Percentiles rank a stretch among this genome's conserved stretches.
Conservation (phyloP, 1,139 yeast species). For the Candida sojae region DNA sequence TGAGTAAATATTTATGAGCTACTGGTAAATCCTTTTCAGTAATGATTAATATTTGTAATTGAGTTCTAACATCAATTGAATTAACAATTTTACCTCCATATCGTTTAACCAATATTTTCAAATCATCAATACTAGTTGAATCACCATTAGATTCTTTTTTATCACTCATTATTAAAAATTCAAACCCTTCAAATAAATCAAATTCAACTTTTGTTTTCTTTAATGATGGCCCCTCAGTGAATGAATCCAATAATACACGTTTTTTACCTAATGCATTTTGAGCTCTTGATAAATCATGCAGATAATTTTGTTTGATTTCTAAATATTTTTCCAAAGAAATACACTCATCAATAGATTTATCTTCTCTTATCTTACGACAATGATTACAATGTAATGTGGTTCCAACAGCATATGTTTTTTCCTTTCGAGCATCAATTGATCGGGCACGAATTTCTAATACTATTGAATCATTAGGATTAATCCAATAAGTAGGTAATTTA, state of each 20-base stretch:
- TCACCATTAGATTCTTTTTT: constrained; percentile 27
- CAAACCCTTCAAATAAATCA: constrained; percentile 24
- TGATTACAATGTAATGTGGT: constrained; percentile 78
- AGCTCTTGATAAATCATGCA: constrained; percentile 23
- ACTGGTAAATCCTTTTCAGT: constrained; percentile 53
- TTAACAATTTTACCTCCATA: constrained; percentile 52
- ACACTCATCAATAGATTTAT: constrained; percentile 60
- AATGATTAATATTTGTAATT: constrained; percentile 32
- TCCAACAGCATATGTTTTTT: constrained; percentile 58
- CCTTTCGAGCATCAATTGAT: constrained; percentile 56
- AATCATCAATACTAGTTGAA: constrained; percentile 31
- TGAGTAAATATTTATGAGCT: constrained; percentile 40
- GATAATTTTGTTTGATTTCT: constrained; percentile 31
- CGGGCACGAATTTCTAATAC: constrained; percentile 88
- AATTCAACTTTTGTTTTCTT: constrained; percentile 17
- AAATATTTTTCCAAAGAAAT: constrained; percentile 59
- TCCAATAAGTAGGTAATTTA: constrained; percentile 72
- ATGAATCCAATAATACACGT: constrained; percentile 13
- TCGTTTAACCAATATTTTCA: constrained; percentile 39
- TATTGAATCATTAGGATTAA: constrained; percentile 72
- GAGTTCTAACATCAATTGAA: constrained; percentile 13
- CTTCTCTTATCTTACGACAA: constrained; percentile 67
- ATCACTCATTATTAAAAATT: constrained; percentile 46
- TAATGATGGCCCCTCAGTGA: constrained; percentile 12
- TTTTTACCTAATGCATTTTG: constrained; percentile 27